Conservation (phyloP, 163 green algal genomes). For the Chloromonas sp. region DNA sequence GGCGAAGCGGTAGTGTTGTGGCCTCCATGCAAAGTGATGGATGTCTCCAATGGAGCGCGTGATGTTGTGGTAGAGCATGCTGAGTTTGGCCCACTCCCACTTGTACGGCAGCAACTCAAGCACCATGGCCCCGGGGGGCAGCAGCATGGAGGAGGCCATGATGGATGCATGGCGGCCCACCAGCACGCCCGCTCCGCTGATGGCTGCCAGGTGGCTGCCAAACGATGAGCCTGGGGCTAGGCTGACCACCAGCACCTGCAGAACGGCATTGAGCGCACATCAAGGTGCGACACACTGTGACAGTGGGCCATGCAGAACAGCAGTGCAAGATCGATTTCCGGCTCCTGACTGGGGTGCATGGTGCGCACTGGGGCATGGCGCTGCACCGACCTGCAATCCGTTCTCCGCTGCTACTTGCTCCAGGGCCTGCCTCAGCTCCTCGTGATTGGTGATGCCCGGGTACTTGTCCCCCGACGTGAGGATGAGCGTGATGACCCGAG, state of each 20-base stretch:
- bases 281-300: too few relatives aligned
- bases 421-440: constrained; percentile 42
- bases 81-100: constrained; percentile 72
- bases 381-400: constrained; percentile 38
- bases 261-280: background rate
- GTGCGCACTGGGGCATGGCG: background rate
- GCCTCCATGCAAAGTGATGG: constrained; percentile 75
- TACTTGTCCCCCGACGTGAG: constrained; percentile 32
- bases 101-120: constrained; percentile 84
- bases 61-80: constrained; percentile 67
- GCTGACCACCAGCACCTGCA: constrained; percentile 32
- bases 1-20: constrained; percentile 37
- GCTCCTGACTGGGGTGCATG: background rate
- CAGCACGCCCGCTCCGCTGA: constrained; percentile 60
- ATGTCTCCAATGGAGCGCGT: constrained; percentile 55
- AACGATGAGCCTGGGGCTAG: constrained; percentile 57
- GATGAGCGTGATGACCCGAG: constrained; percentile 28
- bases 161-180: constrained; percentile 64
- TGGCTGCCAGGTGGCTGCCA: constrained; percentile 52
- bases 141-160: constrained; percentile 59
- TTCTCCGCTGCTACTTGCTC: constrained; percentile 30
- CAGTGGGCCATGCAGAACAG: too few relatives aligned
- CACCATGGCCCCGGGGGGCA: constrained; percentile 61
- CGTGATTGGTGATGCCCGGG: constrained; percentile 29
- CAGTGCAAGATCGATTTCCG: background rate